These are phyloP conservation scores for Pulicaria dysenterica DNA, from an alignment of 129 eudicot genomes.

Conservation along the genomic window DNA sequence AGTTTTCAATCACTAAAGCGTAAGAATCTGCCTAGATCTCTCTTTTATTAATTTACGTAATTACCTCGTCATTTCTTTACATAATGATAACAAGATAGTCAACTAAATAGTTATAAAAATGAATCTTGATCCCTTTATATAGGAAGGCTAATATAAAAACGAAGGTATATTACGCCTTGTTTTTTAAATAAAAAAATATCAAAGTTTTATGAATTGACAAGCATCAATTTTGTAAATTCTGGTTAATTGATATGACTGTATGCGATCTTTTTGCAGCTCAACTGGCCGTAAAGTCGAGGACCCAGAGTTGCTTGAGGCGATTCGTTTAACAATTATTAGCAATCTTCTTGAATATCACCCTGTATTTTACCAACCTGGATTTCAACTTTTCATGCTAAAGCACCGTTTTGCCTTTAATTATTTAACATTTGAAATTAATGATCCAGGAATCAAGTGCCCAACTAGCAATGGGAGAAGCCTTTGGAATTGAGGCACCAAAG, in stretches of 20 bases:
- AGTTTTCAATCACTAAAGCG: conserved; percentile 81
- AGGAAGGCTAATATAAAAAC: neutral
- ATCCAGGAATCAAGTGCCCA: conserved; percentile 87
- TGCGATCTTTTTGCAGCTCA: conserved; percentile 46
- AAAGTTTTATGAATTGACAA: neutral
- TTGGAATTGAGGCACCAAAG: conserved; percentile 61
- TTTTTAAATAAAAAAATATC: no score
- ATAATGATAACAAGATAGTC: neutral
- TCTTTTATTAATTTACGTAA: neutral
- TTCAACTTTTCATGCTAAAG: conserved; percentile 12
- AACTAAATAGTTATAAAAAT: neutral
- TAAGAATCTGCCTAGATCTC: conserved; percentile 41
- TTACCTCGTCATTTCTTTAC: neutral
- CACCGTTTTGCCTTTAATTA: neutral
- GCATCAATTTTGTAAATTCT: conserved; percentile 11
- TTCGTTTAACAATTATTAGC: conserved; percentile 89
- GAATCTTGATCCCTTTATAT: conserved; percentile 3
- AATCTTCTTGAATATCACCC: conserved; percentile 91
- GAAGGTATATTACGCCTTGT: no score
- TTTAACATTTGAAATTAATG: conserved; percentile 16
- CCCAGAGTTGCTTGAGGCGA: conserved; percentile 90
- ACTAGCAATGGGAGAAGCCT: conserved; percentile 94
- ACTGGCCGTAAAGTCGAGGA: conserved; percentile 90
- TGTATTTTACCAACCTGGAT: conserved; percentile 37
- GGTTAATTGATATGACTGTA: conserved; percentile 5